Evolutionary conservation across 2,329 filamentous ascomycete species (phyloP), one percentile per base, ranked within the genome.

Genomic region (Arthrobotrys iridis): DNA sequence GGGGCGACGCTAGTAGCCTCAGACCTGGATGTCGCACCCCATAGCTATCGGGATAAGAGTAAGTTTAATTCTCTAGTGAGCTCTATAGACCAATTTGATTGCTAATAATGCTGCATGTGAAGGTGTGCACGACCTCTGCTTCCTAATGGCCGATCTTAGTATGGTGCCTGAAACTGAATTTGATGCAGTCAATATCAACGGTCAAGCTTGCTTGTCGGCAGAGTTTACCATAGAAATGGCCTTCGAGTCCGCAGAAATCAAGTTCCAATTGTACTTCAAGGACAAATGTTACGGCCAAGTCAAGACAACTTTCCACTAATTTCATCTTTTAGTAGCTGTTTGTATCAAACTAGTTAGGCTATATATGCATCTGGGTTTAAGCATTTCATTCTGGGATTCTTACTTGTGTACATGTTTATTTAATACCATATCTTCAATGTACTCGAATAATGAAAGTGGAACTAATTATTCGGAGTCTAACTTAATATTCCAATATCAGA

Each of bases 191-290:
- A 71, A 65, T 5, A 70, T 76, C 5, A 71, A 71, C 58, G 66
- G 66, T 4, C 64, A 71, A 20, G 63, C 72, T 13, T 76, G 52
- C 22, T 26, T 76, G 22, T 65, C 66, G 1, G 72, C 72, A 1
- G 72, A 76, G 20, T 76, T 76, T 22, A 70, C 59, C 4, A 76
- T 76, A 7, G 72, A 76, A 30, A 70, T 76, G 59, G 72, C 65
- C 4, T 70, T 70, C n/a, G 72, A 71, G 15, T 76, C 72, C 1
- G 72, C 72, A 2, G 72, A 76, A 30, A 70, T 76, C 37, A 70
- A 76, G 28, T 76, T 76, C 48, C 62, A 76, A 43, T 30, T 76
- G n/a, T 76, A 71, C 33, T 76, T 63, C 43, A 76, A 76, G 15
- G 72, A 67, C n/a, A 65, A 55, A 1, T 76, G 65, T 18, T 76